phyloP scores from a whole-genome alignment of 148 eudicot species.

The Linanthus parryae region DNA sequence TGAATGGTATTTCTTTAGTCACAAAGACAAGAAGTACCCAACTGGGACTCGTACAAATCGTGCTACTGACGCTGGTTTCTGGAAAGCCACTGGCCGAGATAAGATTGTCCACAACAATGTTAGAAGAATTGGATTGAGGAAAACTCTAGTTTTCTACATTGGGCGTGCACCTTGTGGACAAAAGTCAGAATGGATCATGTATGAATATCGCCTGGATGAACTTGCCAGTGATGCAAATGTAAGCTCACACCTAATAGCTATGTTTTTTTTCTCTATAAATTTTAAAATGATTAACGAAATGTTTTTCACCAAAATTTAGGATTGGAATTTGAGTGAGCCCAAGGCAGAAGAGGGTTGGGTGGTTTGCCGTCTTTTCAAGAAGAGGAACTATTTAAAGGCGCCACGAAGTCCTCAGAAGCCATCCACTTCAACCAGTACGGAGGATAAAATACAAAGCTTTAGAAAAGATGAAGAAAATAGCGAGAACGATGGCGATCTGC shows the following conservation, averaged over 20 bases:
- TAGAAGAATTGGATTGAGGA: slow-evolving; percentile 46
- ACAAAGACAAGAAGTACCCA: slow-evolving; percentile 58
- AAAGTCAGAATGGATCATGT: slow-evolving; percentile 60
- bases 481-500: too few relatives aligned
- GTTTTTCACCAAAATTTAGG: too few relatives aligned
- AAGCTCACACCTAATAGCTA: not conserved
- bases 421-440: too few relatives aligned
- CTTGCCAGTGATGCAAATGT: slow-evolving; percentile 6
- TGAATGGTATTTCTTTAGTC: slow-evolving; percentile 58
- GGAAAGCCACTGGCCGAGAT: slow-evolving; percentile 62
- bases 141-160: slow-evolving; percentile 54
- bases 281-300: too few relatives aligned
- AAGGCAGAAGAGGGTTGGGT: slow-evolving; percentile 62
- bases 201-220: slow-evolving; percentile 50
- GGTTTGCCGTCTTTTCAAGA: slow-evolving; percentile 50
- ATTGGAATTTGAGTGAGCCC: too few relatives aligned
- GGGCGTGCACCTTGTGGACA: slow-evolving; percentile 58
- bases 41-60: slow-evolving; percentile 53
- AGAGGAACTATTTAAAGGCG: slow-evolving; percentile 30
- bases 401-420: slow-evolving; percentile 7
- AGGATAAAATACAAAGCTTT: too few relatives aligned
- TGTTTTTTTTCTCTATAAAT: too few relatives aligned
- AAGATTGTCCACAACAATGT: slow-evolving; percentile 33
- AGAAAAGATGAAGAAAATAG: too few relatives aligned
- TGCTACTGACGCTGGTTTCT: slow-evolving; percentile 49